Conservation (phyloP, 2,329 filamentous ascomycete species). For the Cladophialophora bantiana region DNA sequence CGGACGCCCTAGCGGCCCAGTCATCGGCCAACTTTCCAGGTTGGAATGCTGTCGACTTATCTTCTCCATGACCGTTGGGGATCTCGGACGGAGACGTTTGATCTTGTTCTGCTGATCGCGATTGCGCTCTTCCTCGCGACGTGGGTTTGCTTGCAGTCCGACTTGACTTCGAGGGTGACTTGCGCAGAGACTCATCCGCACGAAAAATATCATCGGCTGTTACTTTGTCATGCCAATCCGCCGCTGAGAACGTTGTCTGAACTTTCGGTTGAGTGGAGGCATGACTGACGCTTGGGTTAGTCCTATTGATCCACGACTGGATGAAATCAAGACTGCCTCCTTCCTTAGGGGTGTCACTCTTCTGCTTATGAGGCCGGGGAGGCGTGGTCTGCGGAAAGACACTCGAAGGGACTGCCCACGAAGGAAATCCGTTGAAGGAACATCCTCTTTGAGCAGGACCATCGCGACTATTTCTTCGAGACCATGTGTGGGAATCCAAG, state of each 20-base stretch:
- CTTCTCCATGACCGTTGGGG: constrained; percentile 27
- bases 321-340: neutral
- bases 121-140: constrained; percentile 31
- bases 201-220: constrained; percentile 48
- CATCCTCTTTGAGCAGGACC: constrained; percentile 17
- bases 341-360: neutral
- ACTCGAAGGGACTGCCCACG: constrained; percentile 42
- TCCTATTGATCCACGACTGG: constrained; percentile 9
- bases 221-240: constrained; percentile 51
- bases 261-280: constrained; percentile 46
- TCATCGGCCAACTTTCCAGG: constrained; percentile 36
- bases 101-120: constrained; percentile 25
- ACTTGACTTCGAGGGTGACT: constrained; percentile 36
- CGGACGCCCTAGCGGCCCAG: constrained; percentile 30
- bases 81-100: constrained; percentile 24
- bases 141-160: constrained; percentile 32
- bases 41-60: constrained; percentile 34
- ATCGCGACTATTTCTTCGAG: constrained; percentile 8
- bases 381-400: constrained; percentile 36
- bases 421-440: constrained; percentile 37
- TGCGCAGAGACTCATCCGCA: constrained; percentile 42
- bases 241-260: constrained; percentile 49
- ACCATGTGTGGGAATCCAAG: constrained; percentile 23
- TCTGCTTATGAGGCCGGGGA: constrained; percentile 21
- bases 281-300: constrained; percentile 29